These are phyloP conservation scores for Leccinum variicolor DNA, from an alignment of 768 basidiomycete genomes.

Conservation along the genomic window DNA sequence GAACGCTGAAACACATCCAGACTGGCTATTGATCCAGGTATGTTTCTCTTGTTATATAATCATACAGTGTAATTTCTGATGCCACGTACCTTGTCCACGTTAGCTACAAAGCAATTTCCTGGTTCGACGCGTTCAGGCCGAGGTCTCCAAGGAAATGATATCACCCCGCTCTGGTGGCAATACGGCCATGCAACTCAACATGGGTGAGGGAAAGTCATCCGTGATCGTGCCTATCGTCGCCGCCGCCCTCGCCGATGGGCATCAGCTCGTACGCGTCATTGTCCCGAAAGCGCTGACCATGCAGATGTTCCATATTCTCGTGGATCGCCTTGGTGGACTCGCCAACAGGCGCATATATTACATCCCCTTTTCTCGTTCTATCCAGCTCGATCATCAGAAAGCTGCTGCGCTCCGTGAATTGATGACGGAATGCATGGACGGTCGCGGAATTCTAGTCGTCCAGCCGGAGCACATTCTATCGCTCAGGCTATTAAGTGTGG, in stretches of 20 bases:
- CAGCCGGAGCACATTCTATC: slow-evolving; percentile 28
- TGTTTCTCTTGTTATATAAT: neutral
- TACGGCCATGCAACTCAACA: slow-evolving; percentile 44
- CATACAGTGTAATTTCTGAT: neutral
- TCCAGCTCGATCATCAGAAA: slow-evolving; percentile 1
- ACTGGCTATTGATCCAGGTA: slow-evolving; percentile 49
- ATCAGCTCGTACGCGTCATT: slow-evolving; percentile 25
- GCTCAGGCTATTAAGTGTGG: slow-evolving; percentile 1
- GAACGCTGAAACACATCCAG: slow-evolving; percentile 17
- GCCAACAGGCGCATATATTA: slow-evolving; percentile 32
- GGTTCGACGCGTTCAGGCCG: slow-evolving; percentile 12
- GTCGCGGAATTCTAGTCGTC: slow-evolving; percentile 39
- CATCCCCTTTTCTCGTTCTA: slow-evolving; percentile 30
- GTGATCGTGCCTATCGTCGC: slow-evolving; percentile 35
- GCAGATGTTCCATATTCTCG: slow-evolving; percentile 34
- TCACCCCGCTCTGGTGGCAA: slow-evolving; percentile 28
- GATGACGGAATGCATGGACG: slow-evolving; percentile 30
- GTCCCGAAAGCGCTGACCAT: slow-evolving; percentile 24
- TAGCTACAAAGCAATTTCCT: slow-evolving; percentile 21
- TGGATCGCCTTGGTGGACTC: slow-evolving; percentile 30
- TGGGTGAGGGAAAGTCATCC: slow-evolving; percentile 17
- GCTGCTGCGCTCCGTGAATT: slow-evolving; percentile 1
- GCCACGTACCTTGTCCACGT: slow-evolving; percentile 12
- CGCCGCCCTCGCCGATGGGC: slow-evolving; percentile 25
- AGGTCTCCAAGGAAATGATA: slow-evolving; percentile 33